Base-by-base conservation (phyloP, 1,284 basidiomycete species). In the Amylostereum chailletii region DNA sequence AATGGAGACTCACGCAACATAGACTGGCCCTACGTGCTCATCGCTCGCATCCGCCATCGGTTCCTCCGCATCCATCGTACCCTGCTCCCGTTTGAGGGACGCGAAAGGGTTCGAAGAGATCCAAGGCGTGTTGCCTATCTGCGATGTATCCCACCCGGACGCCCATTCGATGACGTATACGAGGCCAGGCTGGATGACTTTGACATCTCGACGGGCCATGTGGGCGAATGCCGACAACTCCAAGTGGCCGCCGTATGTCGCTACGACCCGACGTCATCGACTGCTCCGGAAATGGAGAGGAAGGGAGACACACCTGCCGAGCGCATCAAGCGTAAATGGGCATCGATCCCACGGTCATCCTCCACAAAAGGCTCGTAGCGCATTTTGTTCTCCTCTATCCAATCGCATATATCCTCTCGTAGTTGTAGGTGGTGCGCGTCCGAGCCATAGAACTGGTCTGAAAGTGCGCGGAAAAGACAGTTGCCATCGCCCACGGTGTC, bases 191-290 rank as follows among this genome's bases (percentile, higher is more conserved):
- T 95, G 92, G 48, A 94, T 81, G 52, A 95, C 90, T 68, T 94
- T 94, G 64, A 95, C 86, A 59, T 90, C 79, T 41, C 86, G 76
- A 46, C 72, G 72, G 49, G 76, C 76, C 69, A 91, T 77, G 56
- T 93, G 88, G 2, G 93, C 85, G 63, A 94, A 95, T 0, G 91
- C 91, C 10, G 86, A 87, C 6, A 95, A 74, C 63, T 95, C 93
- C 58, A 95, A 76, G 65, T 95, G 90, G 0, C 91, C 92, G 38
- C 90, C 93, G 57, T 94, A 95, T 0, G 90, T 93, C 31, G 84
- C 90, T 82, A 61, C 52, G 62, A 52, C 34, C 50, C 6, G 30
- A 47, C 31, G 39, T 46, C 48, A 48, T 36, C 32, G 29, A 54
- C 19, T 51, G 37, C 43, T 44, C 44, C 29, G 31, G 38, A 9